Evolutionary conservation across 116 monocot genomes (phyloP).

Genomic region (Posidonia oceanica): DNA sequence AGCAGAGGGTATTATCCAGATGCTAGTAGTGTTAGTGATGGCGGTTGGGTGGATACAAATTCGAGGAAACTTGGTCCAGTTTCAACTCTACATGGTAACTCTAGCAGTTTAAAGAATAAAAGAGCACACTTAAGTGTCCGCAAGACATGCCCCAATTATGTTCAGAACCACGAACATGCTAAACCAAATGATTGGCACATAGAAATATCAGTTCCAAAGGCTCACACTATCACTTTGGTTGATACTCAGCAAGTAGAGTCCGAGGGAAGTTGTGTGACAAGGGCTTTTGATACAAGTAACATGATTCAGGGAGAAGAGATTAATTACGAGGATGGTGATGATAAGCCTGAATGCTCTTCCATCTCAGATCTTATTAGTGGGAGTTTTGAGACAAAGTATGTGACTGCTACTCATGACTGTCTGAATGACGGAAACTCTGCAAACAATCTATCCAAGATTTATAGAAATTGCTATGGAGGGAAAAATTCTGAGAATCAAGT

Average conservation of each 20-base stretch:
- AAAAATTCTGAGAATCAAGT: conserved; percentile 13
- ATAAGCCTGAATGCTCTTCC: conserved; percentile 47
- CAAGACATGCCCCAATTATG: conserved; percentile 26
- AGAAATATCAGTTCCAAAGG: conserved; percentile 73
- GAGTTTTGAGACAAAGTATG: conserved; percentile 66
- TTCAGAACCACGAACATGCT: conserved; percentile 16
- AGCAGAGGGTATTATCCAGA: conserved; percentile 39
- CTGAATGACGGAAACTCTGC: conserved; percentile 20
- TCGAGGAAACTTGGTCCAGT: conserved; percentile 34
- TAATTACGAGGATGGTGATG: conserved; percentile 39
- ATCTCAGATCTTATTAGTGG: conserved; percentile 52
- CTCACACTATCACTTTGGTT: conserved; percentile 6
- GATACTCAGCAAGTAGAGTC: conserved; percentile 24
- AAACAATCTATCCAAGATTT: conserved; percentile 3
- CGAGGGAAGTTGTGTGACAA: conserved; percentile 21
- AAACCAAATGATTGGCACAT: conserved; percentile 55
- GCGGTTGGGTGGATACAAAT: conserved; percentile 43
- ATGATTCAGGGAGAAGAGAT: conserved; percentile 16
- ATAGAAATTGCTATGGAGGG: conserved; percentile 7
- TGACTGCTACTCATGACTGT: conserved; percentile 20
- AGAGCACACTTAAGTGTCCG: conserved; percentile 38
- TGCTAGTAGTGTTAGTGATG: conserved; percentile 39
- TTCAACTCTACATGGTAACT: conserved; percentile 31
- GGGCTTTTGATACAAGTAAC: conserved; percentile 22
- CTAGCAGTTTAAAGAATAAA: conserved; percentile 30